phyloP scores from a whole-genome alignment of 805 yeast genomes.

The Kodamaea neixiangensis region DNA sequence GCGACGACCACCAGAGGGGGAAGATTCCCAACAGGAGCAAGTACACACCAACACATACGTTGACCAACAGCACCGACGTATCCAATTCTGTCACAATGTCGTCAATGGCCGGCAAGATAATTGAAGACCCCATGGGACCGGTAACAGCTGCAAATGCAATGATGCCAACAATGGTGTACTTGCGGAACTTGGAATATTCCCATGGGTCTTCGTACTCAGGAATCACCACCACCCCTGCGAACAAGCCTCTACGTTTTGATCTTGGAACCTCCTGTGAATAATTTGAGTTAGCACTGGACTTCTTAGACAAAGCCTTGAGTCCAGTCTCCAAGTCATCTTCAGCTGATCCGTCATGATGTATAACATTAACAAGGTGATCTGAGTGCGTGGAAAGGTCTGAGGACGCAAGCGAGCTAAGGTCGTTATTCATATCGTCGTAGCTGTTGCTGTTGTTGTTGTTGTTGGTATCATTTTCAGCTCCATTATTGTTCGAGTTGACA shows the following conservation, averaged over 20 bases:
- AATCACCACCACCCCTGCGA: slow-evolving; percentile 50
- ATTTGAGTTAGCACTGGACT: neutral
- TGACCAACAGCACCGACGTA: slow-evolving; percentile 62
- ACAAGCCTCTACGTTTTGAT: slow-evolving; percentile 57
- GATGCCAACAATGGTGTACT: slow-evolving; percentile 57
- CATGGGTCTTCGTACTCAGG: slow-evolving; percentile 79
- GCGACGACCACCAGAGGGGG: slow-evolving; percentile 88
- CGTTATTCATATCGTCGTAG: neutral
- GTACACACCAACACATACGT: slow-evolving; percentile 79
- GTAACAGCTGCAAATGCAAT: slow-evolving; percentile 74
- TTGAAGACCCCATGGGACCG: slow-evolving; percentile 90
- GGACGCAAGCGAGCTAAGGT: slow-evolving; percentile 1
- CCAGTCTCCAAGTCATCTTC: slow-evolving; percentile 3
- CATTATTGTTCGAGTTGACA: neutral
- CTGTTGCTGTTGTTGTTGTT: neutral
- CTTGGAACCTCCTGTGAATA: slow-evolving; percentile 29
- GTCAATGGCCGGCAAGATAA: slow-evolving; percentile 75
- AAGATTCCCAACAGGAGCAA: slow-evolving; percentile 71
- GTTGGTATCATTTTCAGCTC: neutral
- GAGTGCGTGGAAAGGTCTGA: slow-evolving; percentile 2
- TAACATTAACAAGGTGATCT: slow-evolving; percentile 4
- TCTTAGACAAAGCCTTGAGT: neutral
- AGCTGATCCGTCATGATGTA: neutral
- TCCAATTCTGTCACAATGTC: slow-evolving; percentile 55
- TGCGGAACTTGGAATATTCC: slow-evolving; percentile 52